Conservation (phyloP, 352 stramenopile species). For the Hyphochytrium catenoides region DNA sequence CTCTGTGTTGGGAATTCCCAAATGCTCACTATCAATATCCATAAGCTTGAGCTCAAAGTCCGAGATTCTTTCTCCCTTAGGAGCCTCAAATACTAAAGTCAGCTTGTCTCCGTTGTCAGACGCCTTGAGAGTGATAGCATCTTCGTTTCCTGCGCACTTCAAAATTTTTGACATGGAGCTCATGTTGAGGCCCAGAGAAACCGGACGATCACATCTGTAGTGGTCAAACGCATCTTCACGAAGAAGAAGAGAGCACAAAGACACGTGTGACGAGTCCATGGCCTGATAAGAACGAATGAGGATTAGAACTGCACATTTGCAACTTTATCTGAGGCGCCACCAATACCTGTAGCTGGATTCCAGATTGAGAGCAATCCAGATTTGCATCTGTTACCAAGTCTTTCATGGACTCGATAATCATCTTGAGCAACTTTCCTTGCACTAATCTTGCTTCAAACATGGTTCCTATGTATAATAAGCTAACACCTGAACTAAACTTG, state of each 20-base stretch:
- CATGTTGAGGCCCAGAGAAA: slow-evolving; percentile 90
- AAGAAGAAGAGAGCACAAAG: slow-evolving; percentile 83
- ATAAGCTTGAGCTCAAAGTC: slow-evolving; percentile 99
- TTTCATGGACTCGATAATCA: slow-evolving; percentile 98
- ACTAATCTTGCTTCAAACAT: slow-evolving; percentile 98
- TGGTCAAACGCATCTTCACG: slow-evolving; percentile 84
- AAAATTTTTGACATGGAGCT: slow-evolving; percentile 96
- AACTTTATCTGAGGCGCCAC: not conserved
- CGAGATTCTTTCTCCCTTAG: slow-evolving; percentile 71
- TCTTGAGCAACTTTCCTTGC: slow-evolving; percentile 91
- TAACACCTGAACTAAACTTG: too few species aligned
- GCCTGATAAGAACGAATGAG: slow-evolving; percentile 41
- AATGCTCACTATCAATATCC: slow-evolving; percentile 97
- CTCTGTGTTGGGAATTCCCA: slow-evolving; percentile 94
- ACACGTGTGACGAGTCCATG: slow-evolving; percentile 99
- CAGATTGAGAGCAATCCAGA: slow-evolving; percentile 80
- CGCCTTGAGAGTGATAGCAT: slow-evolving; percentile 93
- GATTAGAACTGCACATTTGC: slow-evolving; percentile 1
- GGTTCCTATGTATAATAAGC: slow-evolving; percentile 20
- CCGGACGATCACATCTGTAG: slow-evolving; percentile 93
- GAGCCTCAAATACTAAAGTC: slow-evolving; percentile 93
- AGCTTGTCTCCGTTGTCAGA: slow-evolving; percentile 87
- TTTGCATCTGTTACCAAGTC: slow-evolving; percentile 97
- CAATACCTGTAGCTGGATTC: slow-evolving; percentile 52
- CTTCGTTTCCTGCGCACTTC: slow-evolving; percentile 95